phyloP scores from a whole-genome alignment of 768 basidiomycete species.

The Boletus tomentosulus region DNA sequence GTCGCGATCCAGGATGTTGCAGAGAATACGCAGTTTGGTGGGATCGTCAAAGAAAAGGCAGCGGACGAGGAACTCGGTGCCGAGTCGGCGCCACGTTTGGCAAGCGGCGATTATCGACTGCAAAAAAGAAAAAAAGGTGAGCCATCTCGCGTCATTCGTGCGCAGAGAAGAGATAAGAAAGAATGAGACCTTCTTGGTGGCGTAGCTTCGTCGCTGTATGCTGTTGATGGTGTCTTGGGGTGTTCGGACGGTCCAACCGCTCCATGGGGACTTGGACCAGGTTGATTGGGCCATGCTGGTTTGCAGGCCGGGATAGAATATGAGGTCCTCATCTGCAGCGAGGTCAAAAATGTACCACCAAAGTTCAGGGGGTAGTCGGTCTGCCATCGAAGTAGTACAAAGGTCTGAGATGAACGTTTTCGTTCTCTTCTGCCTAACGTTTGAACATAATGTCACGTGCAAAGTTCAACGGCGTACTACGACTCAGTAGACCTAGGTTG shows the following conservation, averaged over 20 bases:
- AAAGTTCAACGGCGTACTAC: too few relatives aligned
- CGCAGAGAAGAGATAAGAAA: not conserved
- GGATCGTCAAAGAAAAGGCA: constrained; percentile 67
- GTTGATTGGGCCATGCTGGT: constrained; percentile 59
- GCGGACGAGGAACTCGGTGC: constrained; percentile 62
- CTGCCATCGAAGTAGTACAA: constrained; percentile 14
- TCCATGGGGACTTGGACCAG: constrained; percentile 52
- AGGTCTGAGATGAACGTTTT: not conserved
- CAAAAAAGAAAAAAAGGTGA: not conserved
- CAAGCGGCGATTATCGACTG: constrained; percentile 71
- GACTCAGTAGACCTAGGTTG: too few relatives aligned
- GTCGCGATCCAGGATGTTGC: constrained; percentile 46
- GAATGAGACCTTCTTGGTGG: constrained; percentile 58
- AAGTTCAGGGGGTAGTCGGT: constrained; percentile 61
- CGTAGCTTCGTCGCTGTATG: constrained; percentile 57
- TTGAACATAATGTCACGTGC: not conserved
- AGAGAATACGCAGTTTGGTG: constrained; percentile 48
- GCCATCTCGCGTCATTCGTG: not conserved
- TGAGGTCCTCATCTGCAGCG: constrained; percentile 66
- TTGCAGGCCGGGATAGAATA: constrained; percentile 58
- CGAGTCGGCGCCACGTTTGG: constrained; percentile 56
- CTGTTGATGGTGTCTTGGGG: constrained; percentile 57
- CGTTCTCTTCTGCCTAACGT: too few relatives aligned
- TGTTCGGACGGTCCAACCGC: constrained; percentile 53
- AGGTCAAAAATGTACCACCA: constrained; percentile 68